phyloP scores from a whole-genome alignment of 2,329 filamentous ascomycete genomes.

The Alternaria triticina region DNA sequence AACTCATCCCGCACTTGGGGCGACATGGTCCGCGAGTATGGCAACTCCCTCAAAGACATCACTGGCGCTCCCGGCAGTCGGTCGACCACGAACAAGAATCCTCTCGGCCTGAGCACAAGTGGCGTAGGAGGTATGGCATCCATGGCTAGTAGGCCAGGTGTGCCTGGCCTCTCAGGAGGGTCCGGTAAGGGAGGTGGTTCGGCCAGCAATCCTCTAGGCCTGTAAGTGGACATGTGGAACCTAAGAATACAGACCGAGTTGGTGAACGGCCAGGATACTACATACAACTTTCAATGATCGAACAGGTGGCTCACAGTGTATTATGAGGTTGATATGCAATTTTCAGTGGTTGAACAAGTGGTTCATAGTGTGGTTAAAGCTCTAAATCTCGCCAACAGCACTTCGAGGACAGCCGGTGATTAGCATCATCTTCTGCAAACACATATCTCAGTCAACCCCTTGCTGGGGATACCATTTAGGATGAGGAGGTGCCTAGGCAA shows the following conservation, averaged over 20 bases:
- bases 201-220: constrained; percentile 52
- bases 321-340: not conserved
- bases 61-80: constrained; percentile 54
- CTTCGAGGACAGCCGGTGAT: not conserved
- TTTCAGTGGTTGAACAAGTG: not conserved
- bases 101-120: constrained; percentile 51
- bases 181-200: constrained; percentile 39
- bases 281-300: not conserved
- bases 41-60: constrained; percentile 58
- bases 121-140: constrained; percentile 36
- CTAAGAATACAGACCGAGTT: not conserved
- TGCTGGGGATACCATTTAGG: not conserved
- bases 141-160: constrained; percentile 29
- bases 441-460: not conserved
- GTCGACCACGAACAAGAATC: constrained; percentile 54
- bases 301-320: not conserved
- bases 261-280: not conserved
- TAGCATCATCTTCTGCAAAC: not conserved
- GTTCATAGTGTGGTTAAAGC: not conserved
- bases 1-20: constrained; percentile 55
- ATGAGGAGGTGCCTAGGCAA: too few relatives aligned
- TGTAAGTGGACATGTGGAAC: constrained; percentile 26
- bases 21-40: constrained; percentile 57
- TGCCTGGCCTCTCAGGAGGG: constrained; percentile 17
- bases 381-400: not conserved